Conservation (phyloP, 345 rosid genomes). For the Xanthoceras sorbifolium region DNA sequence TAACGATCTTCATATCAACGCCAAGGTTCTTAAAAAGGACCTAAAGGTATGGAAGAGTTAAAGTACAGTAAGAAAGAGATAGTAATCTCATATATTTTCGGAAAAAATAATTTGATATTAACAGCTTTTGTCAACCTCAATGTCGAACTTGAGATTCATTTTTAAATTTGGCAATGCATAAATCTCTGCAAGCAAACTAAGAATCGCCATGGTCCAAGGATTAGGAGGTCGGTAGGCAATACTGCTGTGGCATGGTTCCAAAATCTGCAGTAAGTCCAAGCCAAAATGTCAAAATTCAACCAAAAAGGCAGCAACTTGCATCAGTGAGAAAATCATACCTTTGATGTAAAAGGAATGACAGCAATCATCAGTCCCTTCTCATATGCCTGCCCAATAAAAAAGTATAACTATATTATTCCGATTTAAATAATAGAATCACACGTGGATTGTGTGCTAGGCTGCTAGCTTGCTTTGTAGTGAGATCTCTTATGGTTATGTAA, state of each 20-base stretch:
- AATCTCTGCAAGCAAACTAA: conserved; percentile 86
- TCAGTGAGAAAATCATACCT: conserved; percentile 40
- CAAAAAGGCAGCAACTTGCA: conserved; percentile 3
- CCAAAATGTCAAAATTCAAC: not conserved
- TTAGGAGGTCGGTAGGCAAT: conserved; percentile 96
- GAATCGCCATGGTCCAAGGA: conserved; percentile 99
- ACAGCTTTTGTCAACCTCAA: conserved; percentile 60
- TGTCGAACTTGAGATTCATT: conserved; percentile 98
- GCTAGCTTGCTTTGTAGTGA: not conserved
- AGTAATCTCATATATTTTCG: not conserved
- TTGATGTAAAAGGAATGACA: conserved; percentile 96
- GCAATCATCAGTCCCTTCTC: conserved; percentile 99
- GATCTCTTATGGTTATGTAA: not conserved
- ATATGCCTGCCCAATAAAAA: conserved; percentile 70
- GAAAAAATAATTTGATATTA: not conserved
- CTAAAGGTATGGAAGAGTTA: conserved; percentile 30
- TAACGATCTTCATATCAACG: conserved; percentile 84
- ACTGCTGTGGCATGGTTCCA: conserved; percentile 95
- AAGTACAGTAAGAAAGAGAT: not conserved
- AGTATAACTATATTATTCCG: not conserved
- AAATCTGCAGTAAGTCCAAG: conserved; percentile 47
- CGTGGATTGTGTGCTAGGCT: not conserved
- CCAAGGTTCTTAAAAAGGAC: conserved; percentile 87
- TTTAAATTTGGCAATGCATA: conserved; percentile 96
- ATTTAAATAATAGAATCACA: not conserved